These are phyloP conservation scores for Alternaria brassicicola DNA, from an alignment of 2,329 filamentous ascomycete genomes.

Conservation along the genomic window DNA sequence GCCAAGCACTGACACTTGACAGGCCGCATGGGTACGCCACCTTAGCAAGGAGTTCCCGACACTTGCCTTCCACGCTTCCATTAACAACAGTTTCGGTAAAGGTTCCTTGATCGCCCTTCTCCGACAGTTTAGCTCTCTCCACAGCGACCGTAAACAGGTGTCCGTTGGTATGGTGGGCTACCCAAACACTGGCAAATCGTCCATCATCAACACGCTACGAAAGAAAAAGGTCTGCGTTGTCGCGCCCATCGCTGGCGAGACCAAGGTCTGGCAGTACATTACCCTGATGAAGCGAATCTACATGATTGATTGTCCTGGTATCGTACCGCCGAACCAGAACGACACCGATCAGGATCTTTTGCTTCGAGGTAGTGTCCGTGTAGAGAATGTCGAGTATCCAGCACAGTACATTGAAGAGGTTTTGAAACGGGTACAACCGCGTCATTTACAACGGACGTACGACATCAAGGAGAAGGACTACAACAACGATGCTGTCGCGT, in stretches of 20 bases:
- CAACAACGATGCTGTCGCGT: conserved; percentile 73
- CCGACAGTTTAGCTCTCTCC: conserved; percentile 88
- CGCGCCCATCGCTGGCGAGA: conserved; percentile 94
- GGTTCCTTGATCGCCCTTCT: conserved; percentile 90
- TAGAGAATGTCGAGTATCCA: conserved; percentile 95
- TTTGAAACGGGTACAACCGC: conserved; percentile 77
- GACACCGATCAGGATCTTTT: conserved; percentile 89
- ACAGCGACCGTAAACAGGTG: conserved; percentile 91
- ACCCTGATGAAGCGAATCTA: conserved; percentile 94
- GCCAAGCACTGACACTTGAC: conserved; percentile 34
- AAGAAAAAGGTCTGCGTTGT: conserved; percentile 95
- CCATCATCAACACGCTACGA: conserved; percentile 93
- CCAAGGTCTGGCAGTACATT: conserved; percentile 97
- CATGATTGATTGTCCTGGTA: conserved; percentile 95
- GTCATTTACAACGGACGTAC: conserved; percentile 92
- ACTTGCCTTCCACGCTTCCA: conserved; percentile 89
- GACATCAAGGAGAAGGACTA: conserved; percentile 81
- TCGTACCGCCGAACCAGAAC: conserved; percentile 85
- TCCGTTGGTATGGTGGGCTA: conserved; percentile 88
- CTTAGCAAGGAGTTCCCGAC: conserved; percentile 93
- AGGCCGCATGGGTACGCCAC: conserved; percentile 92
- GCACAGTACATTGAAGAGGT: conserved; percentile 93
- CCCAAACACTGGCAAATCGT: conserved; percentile 94
- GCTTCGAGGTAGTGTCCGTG: conserved; percentile 85
- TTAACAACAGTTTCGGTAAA: conserved; percentile 97